Conservation (phyloP, 2,329 filamentous ascomycete genomes). For the Microdochium nivale region DNA sequence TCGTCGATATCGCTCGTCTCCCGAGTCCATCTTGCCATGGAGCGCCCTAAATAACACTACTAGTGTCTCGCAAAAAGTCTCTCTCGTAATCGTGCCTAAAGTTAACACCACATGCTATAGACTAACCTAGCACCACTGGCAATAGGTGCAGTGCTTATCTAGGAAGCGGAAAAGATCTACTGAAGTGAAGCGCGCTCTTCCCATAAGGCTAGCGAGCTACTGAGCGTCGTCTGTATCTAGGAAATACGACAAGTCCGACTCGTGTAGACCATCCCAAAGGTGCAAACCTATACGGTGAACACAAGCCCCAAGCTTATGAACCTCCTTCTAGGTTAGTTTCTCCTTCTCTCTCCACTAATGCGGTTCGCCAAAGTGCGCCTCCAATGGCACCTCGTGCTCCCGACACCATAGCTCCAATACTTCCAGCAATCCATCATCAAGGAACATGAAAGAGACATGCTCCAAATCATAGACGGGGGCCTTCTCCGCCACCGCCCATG, state of each 20-base stretch:
- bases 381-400: neutral
- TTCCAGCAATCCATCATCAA: neutral
- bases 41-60: neutral
- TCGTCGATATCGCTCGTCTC: neutral
- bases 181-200: neutral
- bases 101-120: neutral
- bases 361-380: neutral
- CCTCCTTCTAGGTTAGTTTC: neutral
- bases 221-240: neutral
- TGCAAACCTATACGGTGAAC: neutral
- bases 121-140: neutral
- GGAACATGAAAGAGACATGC: neutral
- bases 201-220: neutral
- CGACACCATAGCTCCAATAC: neutral
- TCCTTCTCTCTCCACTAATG: neutral
- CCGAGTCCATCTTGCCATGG: neutral
- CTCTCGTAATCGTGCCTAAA: neutral
- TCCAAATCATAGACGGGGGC: neutral
- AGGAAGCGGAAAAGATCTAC: neutral
- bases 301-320: neutral
- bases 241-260: neutral
- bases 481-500: neutral
- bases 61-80: neutral
- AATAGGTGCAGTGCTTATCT: neutral
- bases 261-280: neutral